Base-by-base conservation (phyloP, 2,329 filamentous ascomycete genomes). In the Fusarium begoniae region DNA sequence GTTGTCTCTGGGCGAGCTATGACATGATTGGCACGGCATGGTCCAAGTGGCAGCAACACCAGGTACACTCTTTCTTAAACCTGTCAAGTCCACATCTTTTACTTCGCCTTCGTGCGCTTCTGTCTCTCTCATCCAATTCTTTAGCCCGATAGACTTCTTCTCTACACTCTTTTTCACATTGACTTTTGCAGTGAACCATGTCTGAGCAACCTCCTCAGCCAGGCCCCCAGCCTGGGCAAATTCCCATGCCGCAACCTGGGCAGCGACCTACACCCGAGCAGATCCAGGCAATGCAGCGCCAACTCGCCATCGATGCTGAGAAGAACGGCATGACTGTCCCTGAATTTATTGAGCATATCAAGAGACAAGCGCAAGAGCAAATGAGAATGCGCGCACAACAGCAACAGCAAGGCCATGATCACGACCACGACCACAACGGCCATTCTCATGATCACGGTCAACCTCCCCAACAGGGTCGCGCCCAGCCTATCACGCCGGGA, bases 291-390 rank as follows among this genome's bases (percentile, higher is more conserved):
- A 96, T 98, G 88, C 94, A 97, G 82, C 90, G 91, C 77, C 93
- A 96, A 83, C 85, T 98, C 50, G 92, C 92, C 55, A 89, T 90
- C 57, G 95, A 98, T 83, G 96, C 96, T 55, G 88, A 93, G 79
- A 95, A 93, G 84, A 90, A 92, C 73, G 95, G 95, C 81, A 91
- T 98, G 89, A 91, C 92, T 12, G 92, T 96, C 2, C 94, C 92
- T 50, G 88, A 98, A 83, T 98, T 97, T 81, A 89, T 97, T 79
- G 91, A 92, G 80, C 88, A 90, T 69, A 85, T 92, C 78, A 90
- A 90, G 81, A 86, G 84, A 76, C 88, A 91, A 78, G 86, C 85
- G 8, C 82, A 84, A 76, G 83, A 81, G 85, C 90, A 87, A 84
- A 82, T 82, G 79, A 81, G 81, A 75, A 85, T 88, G 76, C 85